These are phyloP conservation scores for Cystobasidiaceae sp. DNA, from an alignment of 1,284 basidiomycete genomes.

Conservation along the genomic window DNA sequence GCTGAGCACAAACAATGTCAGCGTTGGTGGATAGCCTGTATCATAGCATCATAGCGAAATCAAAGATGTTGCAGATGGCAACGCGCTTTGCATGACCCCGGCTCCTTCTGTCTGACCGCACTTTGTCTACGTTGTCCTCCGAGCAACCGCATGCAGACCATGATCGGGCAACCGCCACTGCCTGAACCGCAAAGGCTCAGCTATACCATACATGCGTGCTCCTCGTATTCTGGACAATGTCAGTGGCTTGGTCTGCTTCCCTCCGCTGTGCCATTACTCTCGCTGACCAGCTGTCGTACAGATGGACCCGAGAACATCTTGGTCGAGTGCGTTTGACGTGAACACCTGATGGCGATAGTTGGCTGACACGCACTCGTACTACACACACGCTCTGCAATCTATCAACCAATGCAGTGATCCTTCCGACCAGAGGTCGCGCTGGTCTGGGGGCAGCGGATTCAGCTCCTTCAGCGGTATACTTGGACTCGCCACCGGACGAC, in stretches of 20 bases:
- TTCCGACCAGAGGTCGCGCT: slow-evolving; percentile 23
- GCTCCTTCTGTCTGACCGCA: no score
- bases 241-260: slow-evolving; percentile 14
- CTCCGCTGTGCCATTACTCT: slow-evolving; percentile 26
- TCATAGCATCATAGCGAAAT: no score
- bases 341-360: not conserved
- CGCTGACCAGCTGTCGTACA: slow-evolving; percentile 31
- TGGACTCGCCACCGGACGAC: not conserved
- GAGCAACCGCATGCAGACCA: not conserved
- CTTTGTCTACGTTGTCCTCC: no score
- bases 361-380: slow-evolving; percentile 16
- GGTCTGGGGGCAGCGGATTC: slow-evolving; percentile 28
- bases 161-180: slow-evolving; percentile 9
- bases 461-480: slow-evolving; percentile 10
- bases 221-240: slow-evolving; percentile 42
- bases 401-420: no score
- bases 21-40: no score
- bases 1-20: no score
- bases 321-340: slow-evolving; percentile 8
- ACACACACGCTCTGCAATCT: not conserved
- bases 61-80: no score
- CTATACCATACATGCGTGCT: slow-evolving; percentile 37
- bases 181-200: slow-evolving; percentile 13
- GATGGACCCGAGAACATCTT: slow-evolving; percentile 30
- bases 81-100: no score